phyloP scores from a whole-genome alignment of 768 basidiomycete species.

The Leucocoprinus leucothites region DNA sequence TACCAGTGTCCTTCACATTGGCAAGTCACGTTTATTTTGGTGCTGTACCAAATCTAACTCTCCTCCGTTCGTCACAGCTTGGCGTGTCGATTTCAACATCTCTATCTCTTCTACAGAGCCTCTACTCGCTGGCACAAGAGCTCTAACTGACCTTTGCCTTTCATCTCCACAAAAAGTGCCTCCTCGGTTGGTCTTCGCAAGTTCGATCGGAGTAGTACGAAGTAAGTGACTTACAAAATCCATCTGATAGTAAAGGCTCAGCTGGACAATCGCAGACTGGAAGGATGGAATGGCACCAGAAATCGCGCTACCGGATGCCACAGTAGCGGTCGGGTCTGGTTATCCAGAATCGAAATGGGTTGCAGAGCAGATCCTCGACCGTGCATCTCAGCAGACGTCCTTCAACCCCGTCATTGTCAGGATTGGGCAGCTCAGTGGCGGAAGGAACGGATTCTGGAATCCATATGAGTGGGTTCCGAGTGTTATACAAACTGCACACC shows the following conservation, averaged over 20 bases:
- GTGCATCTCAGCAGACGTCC: slow-evolving; percentile 23
- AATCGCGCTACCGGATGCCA: slow-evolving; percentile 19
- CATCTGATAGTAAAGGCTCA: background rate
- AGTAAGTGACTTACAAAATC: slow-evolving; percentile 11
- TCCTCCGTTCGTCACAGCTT: slow-evolving; percentile 24
- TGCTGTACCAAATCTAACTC: background rate
- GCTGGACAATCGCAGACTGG: slow-evolving; percentile 9
- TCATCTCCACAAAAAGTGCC: slow-evolving; percentile 22
- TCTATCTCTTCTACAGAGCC: slow-evolving; percentile 41
- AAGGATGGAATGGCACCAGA: slow-evolving; percentile 21
- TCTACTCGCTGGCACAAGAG: slow-evolving; percentile 36
- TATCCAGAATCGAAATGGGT: slow-evolving; percentile 43
- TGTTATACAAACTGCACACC: slow-evolving; percentile 28
- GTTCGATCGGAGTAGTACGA: slow-evolving; percentile 25
- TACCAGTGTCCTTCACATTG: slow-evolving; percentile 38
- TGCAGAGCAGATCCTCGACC: slow-evolving; percentile 30
- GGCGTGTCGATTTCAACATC: slow-evolving; percentile 47
- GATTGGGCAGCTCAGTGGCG: slow-evolving; percentile 43
- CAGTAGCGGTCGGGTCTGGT: slow-evolving; percentile 28
- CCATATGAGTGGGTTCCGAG: slow-evolving; percentile 41
- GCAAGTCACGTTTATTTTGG: background rate
- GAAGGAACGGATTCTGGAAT: slow-evolving; percentile 40
- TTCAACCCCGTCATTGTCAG: slow-evolving; percentile 33
- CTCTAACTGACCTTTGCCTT: slow-evolving; percentile 36
- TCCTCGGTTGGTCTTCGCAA: slow-evolving; percentile 37